These are phyloP conservation scores for Oryza coarctata DNA, from an alignment of 176 grass and related monocot genomes.

Conservation along the genomic window DNA sequence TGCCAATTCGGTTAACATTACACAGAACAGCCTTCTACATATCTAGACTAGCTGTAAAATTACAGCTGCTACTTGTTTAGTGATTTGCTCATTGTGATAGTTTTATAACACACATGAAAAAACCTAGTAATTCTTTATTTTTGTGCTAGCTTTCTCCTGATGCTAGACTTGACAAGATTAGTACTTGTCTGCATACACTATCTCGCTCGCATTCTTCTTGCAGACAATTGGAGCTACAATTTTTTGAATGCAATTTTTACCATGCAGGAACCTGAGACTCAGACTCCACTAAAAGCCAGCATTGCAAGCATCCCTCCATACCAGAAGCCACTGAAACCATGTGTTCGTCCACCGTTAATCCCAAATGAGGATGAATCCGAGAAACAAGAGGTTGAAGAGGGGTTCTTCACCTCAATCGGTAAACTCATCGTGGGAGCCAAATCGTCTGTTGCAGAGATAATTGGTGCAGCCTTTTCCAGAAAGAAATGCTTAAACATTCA, in stretches of 20 bases:
- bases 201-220: neutral
- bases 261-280: slow-evolving; percentile 49
- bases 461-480: slow-evolving; percentile 52
- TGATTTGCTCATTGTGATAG: neutral
- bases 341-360: slow-evolving; percentile 53
- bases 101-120: neutral
- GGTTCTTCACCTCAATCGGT: slow-evolving; percentile 51
- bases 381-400: slow-evolving; percentile 69
- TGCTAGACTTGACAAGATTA: neutral
- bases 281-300: slow-evolving; percentile 44
- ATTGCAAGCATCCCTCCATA: slow-evolving; percentile 63
- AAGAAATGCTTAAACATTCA: slow-evolving; percentile 51
- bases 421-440: slow-evolving; percentile 56
- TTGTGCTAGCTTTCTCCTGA: slow-evolving; percentile 15
- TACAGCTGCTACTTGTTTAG: slow-evolving; percentile 1
- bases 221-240: slow-evolving; percentile 20
- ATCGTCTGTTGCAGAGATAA: slow-evolving; percentile 53
- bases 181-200: neutral
- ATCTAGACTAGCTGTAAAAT: neutral
- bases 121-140: neutral
- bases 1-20: neutral
- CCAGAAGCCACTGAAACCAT: slow-evolving; percentile 56
- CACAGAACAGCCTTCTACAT: neutral
- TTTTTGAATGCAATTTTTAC: slow-evolving; percentile 37
- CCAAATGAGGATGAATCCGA: slow-evolving; percentile 53